Evolutionary conservation across 371 early-diverging fungal genomes (phyloP), one percentile per base, ranked within the genome.

Genomic region (Apophysomyces trapeziformis): DNA sequence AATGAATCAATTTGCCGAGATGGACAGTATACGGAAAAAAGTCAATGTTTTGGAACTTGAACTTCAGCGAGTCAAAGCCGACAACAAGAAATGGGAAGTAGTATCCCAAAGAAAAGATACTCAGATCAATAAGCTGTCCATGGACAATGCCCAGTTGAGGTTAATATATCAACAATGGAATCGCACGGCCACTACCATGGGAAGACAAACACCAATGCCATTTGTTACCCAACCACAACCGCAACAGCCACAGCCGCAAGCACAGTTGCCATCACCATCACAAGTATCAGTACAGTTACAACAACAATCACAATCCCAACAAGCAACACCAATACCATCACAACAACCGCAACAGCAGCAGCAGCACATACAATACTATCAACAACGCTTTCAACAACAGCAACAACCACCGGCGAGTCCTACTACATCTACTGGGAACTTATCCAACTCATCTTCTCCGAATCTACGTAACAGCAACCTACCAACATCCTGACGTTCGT

Each of bases 1-100:
- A 8, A 26, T 50, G 21, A 50, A 50, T 8, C 54, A 50, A 26
- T 50, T 50, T 50, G 54, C 54, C 4, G 54, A 50, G 21, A 50
- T 50, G 21, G 54, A 50, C 11, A 50, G 21, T 7, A 50, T 21
- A 35, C 54, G 54, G 11, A 50, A 50, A 18, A 50, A 50, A 21
- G 21, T 50, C 21, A 50, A n/a, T n/a, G 54, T 32, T 7, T 50
- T 50, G 21, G 54, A 50, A 21, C n/a, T 50, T 16, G 54, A 50
- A 11, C 54, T 50, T 50, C 54, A 50, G 21, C 54, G 54, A 11
- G n/a, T 26, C 4, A 50, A 50, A 4, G 54, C 54, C 21, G 21
- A 50, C 16, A 9, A 9, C 21, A 9, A 50, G 9, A 16, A 50
- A 50, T 8, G 54, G 21, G 54, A 50, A 9, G 21, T 7, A 50